These are phyloP conservation scores for Edaphochlamys debaryana DNA, from an alignment of 139 green algal genomes.

Conservation along the genomic window DNA sequence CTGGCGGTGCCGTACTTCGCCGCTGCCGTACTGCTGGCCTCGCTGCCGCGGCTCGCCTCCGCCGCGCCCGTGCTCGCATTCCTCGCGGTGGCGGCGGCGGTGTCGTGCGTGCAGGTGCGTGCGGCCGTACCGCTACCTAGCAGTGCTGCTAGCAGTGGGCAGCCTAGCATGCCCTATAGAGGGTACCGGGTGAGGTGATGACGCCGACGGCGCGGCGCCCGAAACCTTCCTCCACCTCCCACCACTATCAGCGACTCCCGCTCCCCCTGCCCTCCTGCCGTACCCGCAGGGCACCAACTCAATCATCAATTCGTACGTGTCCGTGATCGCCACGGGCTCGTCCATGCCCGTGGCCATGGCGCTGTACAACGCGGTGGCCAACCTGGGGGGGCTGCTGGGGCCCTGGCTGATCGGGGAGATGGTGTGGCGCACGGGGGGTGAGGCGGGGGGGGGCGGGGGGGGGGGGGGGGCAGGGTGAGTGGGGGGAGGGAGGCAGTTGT, in stretches of 20 bases:
- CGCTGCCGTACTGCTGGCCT: conserved; percentile 35
- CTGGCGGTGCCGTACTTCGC: conserved; percentile 44
- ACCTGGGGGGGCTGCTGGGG: conserved; percentile 43
- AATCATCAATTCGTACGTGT: conserved; percentile 47
- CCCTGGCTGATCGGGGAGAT: conserved; percentile 48
- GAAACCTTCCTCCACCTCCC: too few species aligned
- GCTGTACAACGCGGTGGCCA: conserved; percentile 47
- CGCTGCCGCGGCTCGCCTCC: conserved; percentile 10
- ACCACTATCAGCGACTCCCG: too few species aligned
- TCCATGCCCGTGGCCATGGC: conserved; percentile 33
- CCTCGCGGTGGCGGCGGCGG: conserved; percentile 3
- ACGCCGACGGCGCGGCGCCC: too few species aligned
- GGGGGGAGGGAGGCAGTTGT: too few species aligned
- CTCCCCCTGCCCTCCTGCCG: too few species aligned
- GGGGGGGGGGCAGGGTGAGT: too few species aligned
- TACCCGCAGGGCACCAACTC: conserved; percentile 41
- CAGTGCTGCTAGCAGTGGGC: too few species aligned
- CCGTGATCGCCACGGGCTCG: not conserved
- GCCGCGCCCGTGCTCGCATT: conserved; percentile 11
- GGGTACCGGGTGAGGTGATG: too few species aligned
- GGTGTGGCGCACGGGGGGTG: conserved; percentile 15
- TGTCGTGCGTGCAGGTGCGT: conserved; percentile 46
- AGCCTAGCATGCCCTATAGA: too few species aligned
- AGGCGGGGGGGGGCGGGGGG: not conserved
- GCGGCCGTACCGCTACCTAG: too few species aligned